Evolutionary conservation across 805 yeast genomes (phyloP).

Genomic region (Spathaspora girioi): DNA sequence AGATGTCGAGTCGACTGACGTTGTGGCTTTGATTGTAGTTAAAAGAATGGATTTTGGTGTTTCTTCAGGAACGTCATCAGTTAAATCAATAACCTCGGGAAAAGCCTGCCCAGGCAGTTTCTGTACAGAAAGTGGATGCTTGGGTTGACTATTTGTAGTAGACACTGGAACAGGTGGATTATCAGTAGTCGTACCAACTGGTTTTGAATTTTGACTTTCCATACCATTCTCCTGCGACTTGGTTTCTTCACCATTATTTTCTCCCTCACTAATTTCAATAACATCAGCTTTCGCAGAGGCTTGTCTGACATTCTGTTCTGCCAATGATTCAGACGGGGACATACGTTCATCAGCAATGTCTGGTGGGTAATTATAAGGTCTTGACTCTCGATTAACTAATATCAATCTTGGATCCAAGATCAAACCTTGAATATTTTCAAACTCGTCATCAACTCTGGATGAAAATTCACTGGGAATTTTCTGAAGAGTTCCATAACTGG

Average conservation of each 20-base stretch:
- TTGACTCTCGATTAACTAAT: neutral
- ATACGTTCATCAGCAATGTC: neutral
- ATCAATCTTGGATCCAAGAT: conserved; percentile 4
- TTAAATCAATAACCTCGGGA: neutral
- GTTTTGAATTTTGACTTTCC: neutral
- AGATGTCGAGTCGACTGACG: neutral
- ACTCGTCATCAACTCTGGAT: conserved; percentile 2
- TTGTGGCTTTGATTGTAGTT: neutral
- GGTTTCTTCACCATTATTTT: neutral
- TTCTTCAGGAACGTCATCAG: neutral
- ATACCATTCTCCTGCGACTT: neutral
- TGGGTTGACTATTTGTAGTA: neutral
- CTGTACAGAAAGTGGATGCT: neutral
- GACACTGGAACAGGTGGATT: neutral
- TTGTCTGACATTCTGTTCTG: neutral
- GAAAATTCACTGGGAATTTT: conserved; percentile 1
- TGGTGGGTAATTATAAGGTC: neutral
- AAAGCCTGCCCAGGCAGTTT: neutral
- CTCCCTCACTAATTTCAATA: neutral
- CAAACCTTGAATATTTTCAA: neutral
- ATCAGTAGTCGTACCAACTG: neutral
- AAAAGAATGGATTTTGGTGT: neutral
- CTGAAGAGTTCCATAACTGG: neutral
- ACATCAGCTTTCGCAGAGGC: neutral
- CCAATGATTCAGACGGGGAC: neutral